Conservation (phyloP, 2,329 filamentous ascomycete genomes). For the Dendryphion nanum region DNA sequence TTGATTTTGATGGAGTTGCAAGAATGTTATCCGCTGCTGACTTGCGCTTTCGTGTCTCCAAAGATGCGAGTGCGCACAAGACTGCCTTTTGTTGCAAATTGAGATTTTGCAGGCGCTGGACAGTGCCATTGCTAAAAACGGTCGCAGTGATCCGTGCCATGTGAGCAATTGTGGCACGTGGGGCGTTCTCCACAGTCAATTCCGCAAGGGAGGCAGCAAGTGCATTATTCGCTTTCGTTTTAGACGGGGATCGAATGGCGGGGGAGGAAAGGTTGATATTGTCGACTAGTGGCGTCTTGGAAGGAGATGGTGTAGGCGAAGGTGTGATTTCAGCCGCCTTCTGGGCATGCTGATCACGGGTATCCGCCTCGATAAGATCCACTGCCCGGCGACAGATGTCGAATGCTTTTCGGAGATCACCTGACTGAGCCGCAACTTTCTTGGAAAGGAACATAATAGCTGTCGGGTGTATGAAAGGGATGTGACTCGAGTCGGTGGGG, state of each 20-base stretch:
- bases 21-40: constrained; percentile 27
- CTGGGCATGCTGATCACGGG: constrained; percentile 69
- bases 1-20: constrained; percentile 43
- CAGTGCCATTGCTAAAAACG: constrained; percentile 85
- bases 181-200: constrained; percentile 75
- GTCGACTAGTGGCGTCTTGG: constrained; percentile 75
- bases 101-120: constrained; percentile 77
- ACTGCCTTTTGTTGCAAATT: constrained; percentile 97
- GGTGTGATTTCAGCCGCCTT: constrained; percentile 49
- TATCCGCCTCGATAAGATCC: constrained; percentile 85
- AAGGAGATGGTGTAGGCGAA: constrained; percentile 58
- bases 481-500: constrained; percentile 57
- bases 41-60: constrained; percentile 73
- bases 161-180: constrained; percentile 84
- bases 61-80: constrained; percentile 79
- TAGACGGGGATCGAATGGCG: constrained; percentile 42
- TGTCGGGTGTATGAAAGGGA: constrained; percentile 90
- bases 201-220: constrained; percentile 51
- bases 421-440: constrained; percentile 91
- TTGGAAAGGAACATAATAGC: constrained; percentile 92
- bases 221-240: constrained; percentile 25
- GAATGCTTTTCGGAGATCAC: constrained; percentile 91
- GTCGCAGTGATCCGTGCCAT: constrained; percentile 88
- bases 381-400: constrained; percentile 89
- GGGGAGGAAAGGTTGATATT: constrained; percentile 70